These are phyloP conservation scores for Heliophila coronopifolia DNA, from an alignment of 441 rosid species.

Conservation along the genomic window DNA sequence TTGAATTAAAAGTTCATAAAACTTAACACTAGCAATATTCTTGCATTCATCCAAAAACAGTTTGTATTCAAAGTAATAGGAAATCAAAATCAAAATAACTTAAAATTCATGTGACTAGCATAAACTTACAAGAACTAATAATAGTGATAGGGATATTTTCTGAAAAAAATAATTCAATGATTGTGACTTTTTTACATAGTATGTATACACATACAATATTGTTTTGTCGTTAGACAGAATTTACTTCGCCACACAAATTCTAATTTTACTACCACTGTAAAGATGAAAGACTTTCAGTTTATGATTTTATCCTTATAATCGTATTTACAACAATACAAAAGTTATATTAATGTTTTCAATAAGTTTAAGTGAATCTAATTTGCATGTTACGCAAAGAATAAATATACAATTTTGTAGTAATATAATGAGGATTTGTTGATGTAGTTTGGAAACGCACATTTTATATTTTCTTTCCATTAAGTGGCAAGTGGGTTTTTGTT, in stretches of 20 bases:
- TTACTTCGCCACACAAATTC: background rate
- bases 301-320: background rate
- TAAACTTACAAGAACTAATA: background rate
- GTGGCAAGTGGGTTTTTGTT: slow-evolving; percentile 8
- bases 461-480: background rate
- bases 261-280: background rate
- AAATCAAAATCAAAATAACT: too few relatives aligned
- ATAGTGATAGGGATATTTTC: background rate
- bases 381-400: background rate
- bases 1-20: too few relatives aligned
- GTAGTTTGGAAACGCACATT: background rate
- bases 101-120: too few relatives aligned
- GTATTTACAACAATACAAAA: background rate
- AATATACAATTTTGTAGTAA: background rate
- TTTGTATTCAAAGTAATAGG: too few relatives aligned
- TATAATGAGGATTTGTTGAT: background rate
- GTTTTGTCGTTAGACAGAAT: background rate
- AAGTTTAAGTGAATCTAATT: background rate
- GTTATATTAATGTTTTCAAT: background rate
- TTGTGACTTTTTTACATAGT: background rate
- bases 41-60: too few relatives aligned
- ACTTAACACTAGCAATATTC: too few relatives aligned
- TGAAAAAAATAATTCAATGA: background rate
- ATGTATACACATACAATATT: background rate
- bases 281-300: background rate